phyloP scores from a whole-genome alignment of 2,329 filamentous ascomycete species.

The Colletotrichum higginsianum region DNA sequence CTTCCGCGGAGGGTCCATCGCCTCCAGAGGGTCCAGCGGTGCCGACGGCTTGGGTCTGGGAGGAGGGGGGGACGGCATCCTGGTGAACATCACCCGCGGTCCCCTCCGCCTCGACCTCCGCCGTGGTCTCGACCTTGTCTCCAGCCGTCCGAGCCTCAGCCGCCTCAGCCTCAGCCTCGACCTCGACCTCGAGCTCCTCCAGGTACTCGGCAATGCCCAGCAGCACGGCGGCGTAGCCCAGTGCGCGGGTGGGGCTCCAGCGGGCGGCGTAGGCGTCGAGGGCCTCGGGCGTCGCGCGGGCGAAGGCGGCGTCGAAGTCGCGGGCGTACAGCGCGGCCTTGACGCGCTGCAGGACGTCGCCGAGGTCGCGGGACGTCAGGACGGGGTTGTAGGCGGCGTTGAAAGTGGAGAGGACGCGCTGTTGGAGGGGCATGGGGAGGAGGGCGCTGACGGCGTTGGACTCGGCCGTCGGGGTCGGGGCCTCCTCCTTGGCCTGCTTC shows the following conservation, averaged over 20 bases:
- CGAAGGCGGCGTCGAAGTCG: conserved; percentile 87
- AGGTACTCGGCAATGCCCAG: conserved; percentile 54
- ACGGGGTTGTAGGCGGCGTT: conserved; percentile 71
- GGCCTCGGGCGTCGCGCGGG: conserved; percentile 64
- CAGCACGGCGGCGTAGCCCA: conserved; percentile 81
- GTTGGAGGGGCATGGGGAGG: conserved; percentile 61
- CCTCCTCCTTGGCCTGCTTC: background rate
- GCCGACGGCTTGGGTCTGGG: conserved; percentile 10
- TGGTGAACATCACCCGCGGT: conserved; percentile 6
- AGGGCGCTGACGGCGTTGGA: background rate
- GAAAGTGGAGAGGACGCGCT: conserved; percentile 82
- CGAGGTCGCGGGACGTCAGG: conserved; percentile 63
- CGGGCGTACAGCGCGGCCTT: conserved; percentile 89
- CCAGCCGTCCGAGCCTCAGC: conserved; percentile 16
- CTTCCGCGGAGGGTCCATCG: background rate
- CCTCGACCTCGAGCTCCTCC: conserved; percentile 45
- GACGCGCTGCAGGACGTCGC: conserved; percentile 79
- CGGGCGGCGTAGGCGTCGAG: conserved; percentile 88
- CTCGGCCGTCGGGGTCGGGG: background rate
- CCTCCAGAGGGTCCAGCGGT: background rate
- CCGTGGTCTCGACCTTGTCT: background rate
- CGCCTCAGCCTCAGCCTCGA: conserved; percentile 34
- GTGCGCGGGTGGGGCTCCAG: conserved; percentile 89
- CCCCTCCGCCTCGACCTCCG: conserved; percentile 49
- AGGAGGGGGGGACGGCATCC: background rate